Conservation (phyloP, 768 basidiomycete genomes). For the Amanita pseudoporphyria region DNA sequence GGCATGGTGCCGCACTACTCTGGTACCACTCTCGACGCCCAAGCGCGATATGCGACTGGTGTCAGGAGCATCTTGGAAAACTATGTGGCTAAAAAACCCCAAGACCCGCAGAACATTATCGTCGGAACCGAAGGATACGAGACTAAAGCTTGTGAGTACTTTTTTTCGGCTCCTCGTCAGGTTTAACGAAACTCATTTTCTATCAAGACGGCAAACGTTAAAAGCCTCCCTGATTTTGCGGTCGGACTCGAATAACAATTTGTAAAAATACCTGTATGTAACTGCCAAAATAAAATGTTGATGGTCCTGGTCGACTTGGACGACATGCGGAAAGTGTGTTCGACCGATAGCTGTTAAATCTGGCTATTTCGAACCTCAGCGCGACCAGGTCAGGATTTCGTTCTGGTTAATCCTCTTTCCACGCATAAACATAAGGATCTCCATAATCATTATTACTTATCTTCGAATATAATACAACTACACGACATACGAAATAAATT, state of each 20-base stretch:
- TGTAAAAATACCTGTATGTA: background rate
- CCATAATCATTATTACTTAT: background rate
- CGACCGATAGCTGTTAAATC: no score
- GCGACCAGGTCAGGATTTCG: no score
- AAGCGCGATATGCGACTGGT: conserved; percentile 75
- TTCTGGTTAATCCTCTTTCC: no score
- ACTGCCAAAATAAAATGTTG: background rate
- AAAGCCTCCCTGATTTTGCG: conserved; percentile 10
- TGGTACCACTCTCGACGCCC: conserved; percentile 85
- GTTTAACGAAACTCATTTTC: conserved; percentile 2
- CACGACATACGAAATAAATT: background rate
- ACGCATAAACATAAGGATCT: background rate
- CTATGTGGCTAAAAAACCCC: conserved; percentile 51
- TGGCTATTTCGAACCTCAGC: no score
- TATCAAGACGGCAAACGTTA: conserved; percentile 43
- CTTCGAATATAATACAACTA: background rate
- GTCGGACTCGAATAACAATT: no score
- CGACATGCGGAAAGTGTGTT: no score
- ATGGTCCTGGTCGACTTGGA: no score
- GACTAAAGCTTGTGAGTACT: conserved; percentile 33
- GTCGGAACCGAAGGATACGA: conserved; percentile 47
- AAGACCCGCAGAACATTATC: conserved; percentile 78
- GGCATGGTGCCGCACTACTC: conserved; percentile 86
- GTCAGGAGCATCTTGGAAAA: conserved; percentile 62
- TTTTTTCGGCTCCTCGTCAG: background rate